Evolutionary conservation across 306 rosid species (phyloP), one percentile per base, ranked within the genome.

Genomic region (Heteromeles arbutifolia): DNA sequence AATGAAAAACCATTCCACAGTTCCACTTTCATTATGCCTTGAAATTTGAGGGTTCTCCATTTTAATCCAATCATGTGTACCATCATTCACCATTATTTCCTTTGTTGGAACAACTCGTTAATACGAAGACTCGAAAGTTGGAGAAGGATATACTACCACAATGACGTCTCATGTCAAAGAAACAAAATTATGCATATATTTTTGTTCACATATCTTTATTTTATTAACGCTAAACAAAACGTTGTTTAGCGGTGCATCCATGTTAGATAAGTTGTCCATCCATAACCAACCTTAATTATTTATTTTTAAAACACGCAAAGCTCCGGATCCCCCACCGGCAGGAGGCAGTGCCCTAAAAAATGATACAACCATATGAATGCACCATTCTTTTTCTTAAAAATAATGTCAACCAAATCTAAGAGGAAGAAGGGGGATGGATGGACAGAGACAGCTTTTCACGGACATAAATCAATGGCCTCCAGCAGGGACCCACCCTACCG

Each of bases 231-330:
- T n/a, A n/a, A n/a, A 48, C 8, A 0, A 48, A 14, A 48, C 1
- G 0, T 0, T 0, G 0, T 48, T 14, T 5, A 48, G 0, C 1
- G 8, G 6, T 48, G 1, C 3, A 48, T 48, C 8, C 1, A 1
- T 15, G 0, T 4, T 0, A 2, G 5, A 4, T 4, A 48, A 48
- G 53, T 48, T 15, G 2, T 15, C 5, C 19, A 8, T 9, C 1
- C 19, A 48, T 11, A 48, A 48, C 53, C 53, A 4, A 14, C 19
- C 10, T 6, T 61, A 28, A 5, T 61, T 11, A 25, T 61, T 61
- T 61, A 61, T 13, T 61, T 61, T 26, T 61, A 26, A 61, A 13
- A 61, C 65, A 24, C 28, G 65, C 65, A 57, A 22, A 57, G 17
- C 63, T 57, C 28, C 63, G 26, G 9, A 17, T 28, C 21, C 54